Evolutionary conservation across 441 rosid genomes (phyloP), one percentile per base, ranked within the genome.

Genomic region (Isatis lusitanica): DNA sequence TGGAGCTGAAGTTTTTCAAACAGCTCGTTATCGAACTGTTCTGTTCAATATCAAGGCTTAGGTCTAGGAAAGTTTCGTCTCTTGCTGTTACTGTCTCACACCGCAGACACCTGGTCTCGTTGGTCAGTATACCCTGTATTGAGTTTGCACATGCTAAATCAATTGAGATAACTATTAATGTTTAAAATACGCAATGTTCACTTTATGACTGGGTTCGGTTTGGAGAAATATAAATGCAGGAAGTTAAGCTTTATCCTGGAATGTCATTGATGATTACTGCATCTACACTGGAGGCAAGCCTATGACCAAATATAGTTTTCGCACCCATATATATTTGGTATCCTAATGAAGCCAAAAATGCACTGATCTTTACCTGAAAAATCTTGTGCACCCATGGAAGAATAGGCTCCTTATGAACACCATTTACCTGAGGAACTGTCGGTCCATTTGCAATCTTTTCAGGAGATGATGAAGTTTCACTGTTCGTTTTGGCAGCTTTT

Each of bases 11-110:
- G 79, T 92, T 92, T 77, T 92, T 94, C 85, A 92, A 76, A 81
- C 98, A 90, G 84, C 98, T 92, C 68, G 98, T 94, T 80, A 92
- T 90, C 9, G 96, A 92, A 76, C 96, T 94, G 79, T 94, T 94
- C 77, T 94, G 98, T 73, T 94, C 98, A 78, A 94, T 89, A 80
- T 92, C 99, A 79, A 94, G 93, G 84, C 99, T 92, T 82, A 94
- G 71, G 83, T 92, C 97, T 8, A 94, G 79, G 83, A 92, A 94
- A 0, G 94, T 92, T 80, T 92, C 94, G 52, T 90, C 97, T 74
- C 99, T 89, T 59, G 94, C 98, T 43, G 96, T 92, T 80, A 94
- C 98, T 1, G 96, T 94, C 80, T 92, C 98, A 52, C 97, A 94
- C 61, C 84, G 90, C 79, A 92, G 83, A 84, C 98, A 94, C 80